These are phyloP conservation scores for Xylaria sp. DNA, from an alignment of 2,329 filamentous ascomycete genomes.

Conservation along the genomic window DNA sequence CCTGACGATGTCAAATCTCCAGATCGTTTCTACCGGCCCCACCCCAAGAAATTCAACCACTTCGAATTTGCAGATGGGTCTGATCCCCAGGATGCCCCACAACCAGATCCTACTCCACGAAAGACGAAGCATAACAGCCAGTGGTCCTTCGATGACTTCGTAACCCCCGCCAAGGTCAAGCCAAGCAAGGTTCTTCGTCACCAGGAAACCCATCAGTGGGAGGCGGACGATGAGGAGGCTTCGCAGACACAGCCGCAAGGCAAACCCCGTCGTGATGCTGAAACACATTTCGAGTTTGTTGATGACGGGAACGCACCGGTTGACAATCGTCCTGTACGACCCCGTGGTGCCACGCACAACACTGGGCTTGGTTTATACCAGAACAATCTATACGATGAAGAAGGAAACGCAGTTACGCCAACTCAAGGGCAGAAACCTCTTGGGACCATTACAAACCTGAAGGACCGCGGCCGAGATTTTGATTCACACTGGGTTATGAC, in stretches of 20 bases:
- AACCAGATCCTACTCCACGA: constrained; percentile 56
- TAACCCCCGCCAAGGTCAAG: constrained; percentile 79
- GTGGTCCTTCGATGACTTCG: constrained; percentile 91
- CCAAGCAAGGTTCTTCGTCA: constrained; percentile 68
- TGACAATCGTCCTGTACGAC: constrained; percentile 59
- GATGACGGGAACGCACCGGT: constrained; percentile 75
- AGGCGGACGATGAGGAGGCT: constrained; percentile 74
- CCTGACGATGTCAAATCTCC: constrained; percentile 55
- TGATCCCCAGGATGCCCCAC: constrained; percentile 60
- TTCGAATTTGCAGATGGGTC: constrained; percentile 81
- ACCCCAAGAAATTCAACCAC: constrained; percentile 85
- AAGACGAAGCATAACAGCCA: constrained; percentile 76
- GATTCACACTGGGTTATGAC: constrained; percentile 80
- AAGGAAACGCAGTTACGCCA: constrained; percentile 55
- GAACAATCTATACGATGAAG: constrained; percentile 76
- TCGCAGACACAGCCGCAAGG: constrained; percentile 67
- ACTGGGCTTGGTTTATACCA: constrained; percentile 79
- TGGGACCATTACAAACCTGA: constrained; percentile 76
- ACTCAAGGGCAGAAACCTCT: constrained; percentile 60
- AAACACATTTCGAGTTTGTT: constrained; percentile 84
- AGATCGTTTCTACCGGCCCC: constrained; percentile 67
- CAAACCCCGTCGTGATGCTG: constrained; percentile 81
- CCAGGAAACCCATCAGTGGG: constrained; percentile 83
- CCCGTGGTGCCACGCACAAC: constrained; percentile 70
- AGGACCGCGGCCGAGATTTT: constrained; percentile 80